These are phyloP conservation scores for Xylaria scruposa DNA, from an alignment of 495 filamentous ascomycete species.

Conservation along the genomic window DNA sequence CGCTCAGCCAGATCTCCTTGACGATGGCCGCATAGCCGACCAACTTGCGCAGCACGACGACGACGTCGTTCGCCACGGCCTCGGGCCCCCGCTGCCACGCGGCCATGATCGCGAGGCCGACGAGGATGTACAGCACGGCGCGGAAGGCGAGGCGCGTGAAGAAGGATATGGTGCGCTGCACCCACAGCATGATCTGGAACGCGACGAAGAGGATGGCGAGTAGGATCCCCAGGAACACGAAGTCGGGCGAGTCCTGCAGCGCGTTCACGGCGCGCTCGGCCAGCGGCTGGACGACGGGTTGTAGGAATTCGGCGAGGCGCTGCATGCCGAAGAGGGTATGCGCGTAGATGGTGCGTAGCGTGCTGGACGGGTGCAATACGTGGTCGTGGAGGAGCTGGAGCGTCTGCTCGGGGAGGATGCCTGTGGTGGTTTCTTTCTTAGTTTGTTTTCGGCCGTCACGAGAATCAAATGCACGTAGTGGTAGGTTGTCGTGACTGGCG, in stretches of 20 bases:
- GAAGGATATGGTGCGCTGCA: slow-evolving; percentile 72
- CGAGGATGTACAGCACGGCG: slow-evolving; percentile 63
- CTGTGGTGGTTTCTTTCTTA: slow-evolving; percentile 35
- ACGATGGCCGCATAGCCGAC: slow-evolving; percentile 60
- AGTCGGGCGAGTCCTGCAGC: slow-evolving; percentile 59
- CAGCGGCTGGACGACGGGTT: slow-evolving; percentile 54
- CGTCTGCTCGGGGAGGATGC: slow-evolving; percentile 49
- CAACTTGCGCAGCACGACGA: slow-evolving; percentile 40
- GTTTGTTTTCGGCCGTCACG: neutral
- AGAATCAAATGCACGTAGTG: neutral
- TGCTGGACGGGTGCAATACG: slow-evolving; percentile 44
- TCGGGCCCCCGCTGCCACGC: slow-evolving; percentile 71
- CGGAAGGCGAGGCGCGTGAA: slow-evolving; percentile 69
- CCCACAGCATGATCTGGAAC: slow-evolving; percentile 70
- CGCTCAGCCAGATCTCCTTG: slow-evolving; percentile 61
- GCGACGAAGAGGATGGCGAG: slow-evolving; percentile 62
- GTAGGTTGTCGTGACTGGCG: neutral
- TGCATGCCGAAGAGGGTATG: slow-evolving; percentile 46
- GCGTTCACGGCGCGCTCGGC: slow-evolving; percentile 47
- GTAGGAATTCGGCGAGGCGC: slow-evolving; percentile 18
- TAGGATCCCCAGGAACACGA: slow-evolving; percentile 64
- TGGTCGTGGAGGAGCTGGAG: slow-evolving; percentile 46
- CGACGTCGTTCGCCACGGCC: slow-evolving; percentile 61
- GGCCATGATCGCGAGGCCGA: slow-evolving; percentile 58
- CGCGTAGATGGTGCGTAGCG: slow-evolving; percentile 42